phyloP scores from a whole-genome alignment of 768 basidiomycete species.

The Boletus tylopilopsis region DNA sequence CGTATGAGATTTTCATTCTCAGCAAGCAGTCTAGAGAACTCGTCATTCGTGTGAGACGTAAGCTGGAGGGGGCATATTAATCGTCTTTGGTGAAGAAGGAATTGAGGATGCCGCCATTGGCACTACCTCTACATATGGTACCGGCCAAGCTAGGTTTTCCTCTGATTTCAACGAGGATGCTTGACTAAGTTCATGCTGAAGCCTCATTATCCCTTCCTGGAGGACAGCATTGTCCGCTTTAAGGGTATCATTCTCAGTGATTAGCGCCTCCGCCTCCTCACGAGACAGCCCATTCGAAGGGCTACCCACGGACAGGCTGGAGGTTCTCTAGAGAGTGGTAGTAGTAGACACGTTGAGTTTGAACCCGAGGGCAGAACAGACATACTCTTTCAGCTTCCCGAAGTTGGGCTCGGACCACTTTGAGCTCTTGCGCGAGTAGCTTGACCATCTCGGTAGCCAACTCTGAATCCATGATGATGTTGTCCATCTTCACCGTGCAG shows the following conservation, averaged over 20 bases:
- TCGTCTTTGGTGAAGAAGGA: background rate
- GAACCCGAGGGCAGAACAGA: background rate
- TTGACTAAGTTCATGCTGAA: conserved; percentile 11
- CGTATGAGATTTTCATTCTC: conserved; percentile 13
- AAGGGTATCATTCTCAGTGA: conserved; percentile 16
- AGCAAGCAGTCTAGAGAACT: conserved; percentile 15
- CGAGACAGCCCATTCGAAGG: background rate
- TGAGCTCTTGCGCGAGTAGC: conserved; percentile 25
- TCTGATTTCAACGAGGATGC: conserved; percentile 19
- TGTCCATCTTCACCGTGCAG: conserved; percentile 18
- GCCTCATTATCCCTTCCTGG: conserved; percentile 9
- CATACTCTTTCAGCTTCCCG: conserved; percentile 21
- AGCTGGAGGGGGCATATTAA: conserved; percentile 11
- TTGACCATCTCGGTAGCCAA: conserved; percentile 23
- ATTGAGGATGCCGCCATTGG: background rate
- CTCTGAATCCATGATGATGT: conserved; percentile 24
- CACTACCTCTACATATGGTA: conserved; percentile 10
- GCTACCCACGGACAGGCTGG: background rate
- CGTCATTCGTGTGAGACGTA: conserved; percentile 1
- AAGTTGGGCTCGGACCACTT: conserved; percentile 18
- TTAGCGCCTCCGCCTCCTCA: conserved; percentile 8
- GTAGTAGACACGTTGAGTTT: background rate
- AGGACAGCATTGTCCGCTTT: conserved; percentile 19
- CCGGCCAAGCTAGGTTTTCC: background rate
- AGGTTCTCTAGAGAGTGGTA: conserved; percentile 7